Conservation (phyloP, 2,329 filamentous ascomycete species). For the Colletotrichum zoysiae region DNA sequence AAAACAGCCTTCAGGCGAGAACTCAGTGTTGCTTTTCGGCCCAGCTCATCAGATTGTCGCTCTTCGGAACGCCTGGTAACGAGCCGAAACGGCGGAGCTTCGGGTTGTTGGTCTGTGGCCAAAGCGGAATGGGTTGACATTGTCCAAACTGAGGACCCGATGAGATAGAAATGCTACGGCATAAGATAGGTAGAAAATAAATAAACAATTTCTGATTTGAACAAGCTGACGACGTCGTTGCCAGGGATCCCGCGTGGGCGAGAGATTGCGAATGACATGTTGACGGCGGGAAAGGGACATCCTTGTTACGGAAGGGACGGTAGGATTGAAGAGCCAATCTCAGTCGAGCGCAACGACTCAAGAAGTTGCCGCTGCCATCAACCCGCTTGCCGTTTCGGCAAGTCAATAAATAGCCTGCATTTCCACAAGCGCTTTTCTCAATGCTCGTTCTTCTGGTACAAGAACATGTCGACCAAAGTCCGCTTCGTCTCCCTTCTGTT, state of each 20-base stretch:
- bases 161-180: slow-evolving; percentile 8
- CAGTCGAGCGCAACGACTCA: slow-evolving; percentile 3
- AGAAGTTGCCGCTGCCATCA: neutral
- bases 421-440: neutral
- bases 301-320: slow-evolving; percentile 11
- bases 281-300: slow-evolving; percentile 19
- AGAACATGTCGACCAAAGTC: neutral
- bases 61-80: neutral
- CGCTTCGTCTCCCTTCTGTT: neutral
- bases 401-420: neutral
- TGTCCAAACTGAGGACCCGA: neutral
- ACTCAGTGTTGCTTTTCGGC: slow-evolving; percentile 49
- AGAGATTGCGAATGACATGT: slow-evolving; percentile 11
- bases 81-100: slow-evolving; percentile 24
- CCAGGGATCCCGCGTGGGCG: slow-evolving; percentile 8
- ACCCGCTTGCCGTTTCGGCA: neutral
- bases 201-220: slow-evolving; percentile 21
- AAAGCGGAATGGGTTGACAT: slow-evolving; percentile 30
- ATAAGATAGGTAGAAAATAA: slow-evolving; percentile 16
- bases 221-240: neutral
- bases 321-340: neutral
- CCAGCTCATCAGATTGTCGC: slow-evolving; percentile 1
- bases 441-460: neutral
- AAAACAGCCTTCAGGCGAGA: slow-evolving; percentile 60
- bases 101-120: slow-evolving; percentile 1